Evolutionary conservation across 768 basidiomycete species (phyloP), one percentile per base, ranked within the genome.

Genomic region (Lyophyllum semitale): DNA sequence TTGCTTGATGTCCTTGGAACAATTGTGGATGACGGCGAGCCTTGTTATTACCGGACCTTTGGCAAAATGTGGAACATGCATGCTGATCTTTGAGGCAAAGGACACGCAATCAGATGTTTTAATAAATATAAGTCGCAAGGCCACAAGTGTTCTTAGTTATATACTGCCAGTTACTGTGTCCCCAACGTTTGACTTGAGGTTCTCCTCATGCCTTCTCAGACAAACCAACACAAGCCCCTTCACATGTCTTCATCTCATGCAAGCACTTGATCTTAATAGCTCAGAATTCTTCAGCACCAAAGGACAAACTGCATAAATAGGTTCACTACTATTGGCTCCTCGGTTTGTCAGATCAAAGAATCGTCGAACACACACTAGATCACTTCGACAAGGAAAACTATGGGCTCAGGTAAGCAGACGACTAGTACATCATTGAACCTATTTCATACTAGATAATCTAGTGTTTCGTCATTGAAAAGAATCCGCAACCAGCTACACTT

Each of bases 291-390:
- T 13, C 30, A 59, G 51, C 48, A 35, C 54, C 54, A 8, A 23
- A 11, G 22, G 25, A n/a, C 20, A 37, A 55, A 23, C 42, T 59
- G 17, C 42, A 56, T 17, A 6, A 4, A 25, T 51, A 44, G 55
- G 38, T 60, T 18, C 17, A 13, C 6, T 49, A 57, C 18, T 57
- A 60, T 43, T 60, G 59, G 59, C 32, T 49, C 25, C 55, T 49
- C 17, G 52, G 59, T 8, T 54, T 57, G 5, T 25, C 51, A 1
- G 51, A 57, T 11, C 20, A 40, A 22, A 50, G 50, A 29, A 54
- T 60, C 11, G 55, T 48, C n/a, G 52, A 60, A 8, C 59, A 60
- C 47, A 30, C 23, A 5, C 18, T 57, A 6, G 52, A 57, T n/a
- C 54, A 51, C 27, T 54, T 53, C 38, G 47, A 54, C 43, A 22